These are phyloP conservation scores for Xylariaceae sp. DNA, from an alignment of 2,329 filamentous ascomycete species.

Conservation along the genomic window DNA sequence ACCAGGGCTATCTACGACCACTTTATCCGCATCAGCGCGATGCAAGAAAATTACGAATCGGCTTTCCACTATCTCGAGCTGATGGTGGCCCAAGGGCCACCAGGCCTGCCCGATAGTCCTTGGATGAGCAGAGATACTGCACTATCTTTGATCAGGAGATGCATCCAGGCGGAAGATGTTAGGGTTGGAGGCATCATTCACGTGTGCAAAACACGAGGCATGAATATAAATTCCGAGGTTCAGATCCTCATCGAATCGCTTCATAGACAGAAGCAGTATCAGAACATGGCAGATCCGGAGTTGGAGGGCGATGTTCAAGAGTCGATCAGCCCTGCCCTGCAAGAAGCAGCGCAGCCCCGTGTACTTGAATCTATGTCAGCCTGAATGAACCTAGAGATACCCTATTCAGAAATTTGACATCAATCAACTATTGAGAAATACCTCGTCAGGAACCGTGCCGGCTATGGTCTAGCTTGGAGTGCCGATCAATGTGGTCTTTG, in stretches of 20 bases:
- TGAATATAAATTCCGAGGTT: conserved; percentile 23
- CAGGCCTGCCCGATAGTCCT: conserved; percentile 11
- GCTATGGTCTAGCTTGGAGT: too few relatives aligned
- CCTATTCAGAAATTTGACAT: background rate
- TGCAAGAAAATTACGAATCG: conserved; percentile 29
- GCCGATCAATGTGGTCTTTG: too few relatives aligned
- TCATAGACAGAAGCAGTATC: too few relatives aligned
- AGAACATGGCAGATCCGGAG: too few relatives aligned
- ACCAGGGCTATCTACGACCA: conserved; percentile 26
- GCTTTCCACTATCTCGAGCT: conserved; percentile 29
- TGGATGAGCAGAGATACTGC: conserved; percentile 31
- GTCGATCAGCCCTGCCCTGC: too few relatives aligned
- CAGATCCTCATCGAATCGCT: conserved; percentile 11
- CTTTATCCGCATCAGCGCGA: conserved; percentile 28
- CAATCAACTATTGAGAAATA: too few relatives aligned
- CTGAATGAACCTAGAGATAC: background rate
- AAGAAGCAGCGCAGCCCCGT: background rate
- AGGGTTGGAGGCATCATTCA: conserved; percentile 29
- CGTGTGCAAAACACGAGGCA: conserved; percentile 23
- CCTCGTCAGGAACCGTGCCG: too few relatives aligned
- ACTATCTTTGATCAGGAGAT: conserved; percentile 29
- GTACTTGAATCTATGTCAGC: background rate
- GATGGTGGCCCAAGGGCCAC: conserved; percentile 15
- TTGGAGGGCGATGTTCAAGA: too few relatives aligned
- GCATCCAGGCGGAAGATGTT: conserved; percentile 28